These are phyloP conservation scores for Mycosphaerella arachidis DNA, from an alignment of 2,329 filamentous ascomycete species.

Conservation along the genomic window DNA sequence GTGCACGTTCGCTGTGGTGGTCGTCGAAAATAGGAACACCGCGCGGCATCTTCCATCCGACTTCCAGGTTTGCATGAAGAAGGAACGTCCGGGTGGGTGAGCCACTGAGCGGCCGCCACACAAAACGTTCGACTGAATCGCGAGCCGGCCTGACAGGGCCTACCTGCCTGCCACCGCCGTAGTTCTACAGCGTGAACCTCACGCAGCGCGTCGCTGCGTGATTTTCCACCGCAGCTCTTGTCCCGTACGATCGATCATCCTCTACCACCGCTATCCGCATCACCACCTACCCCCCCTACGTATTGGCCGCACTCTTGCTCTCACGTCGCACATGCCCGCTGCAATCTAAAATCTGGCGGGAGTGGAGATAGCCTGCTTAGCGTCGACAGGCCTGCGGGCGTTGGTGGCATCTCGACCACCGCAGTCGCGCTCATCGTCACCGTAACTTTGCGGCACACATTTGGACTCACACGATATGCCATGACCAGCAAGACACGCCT, in stretches of 20 bases:
- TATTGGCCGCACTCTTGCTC: not conserved
- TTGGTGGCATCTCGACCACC: not conserved
- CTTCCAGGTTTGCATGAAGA: not conserved
- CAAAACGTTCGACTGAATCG: not conserved
- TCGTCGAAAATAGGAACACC: not conserved
- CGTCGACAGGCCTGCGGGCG: not conserved
- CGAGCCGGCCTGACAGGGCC: not conserved
- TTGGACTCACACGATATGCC: not conserved
- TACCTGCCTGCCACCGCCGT: not conserved
- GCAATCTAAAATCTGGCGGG: not conserved
- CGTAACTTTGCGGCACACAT: not conserved
- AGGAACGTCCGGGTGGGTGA: not conserved
- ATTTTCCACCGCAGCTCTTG: not conserved
- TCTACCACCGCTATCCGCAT: not conserved
- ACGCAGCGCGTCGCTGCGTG: not conserved
- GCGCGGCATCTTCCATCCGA: not conserved
- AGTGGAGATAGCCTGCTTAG: slow-evolving; percentile 1
- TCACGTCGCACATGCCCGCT: slow-evolving; percentile 1
- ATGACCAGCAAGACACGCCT: not conserved
- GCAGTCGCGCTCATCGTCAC: not conserved
- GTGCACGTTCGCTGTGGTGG: not conserved
- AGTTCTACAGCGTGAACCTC: not conserved
- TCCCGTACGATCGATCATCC: not conserved
- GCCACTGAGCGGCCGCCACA: not conserved
- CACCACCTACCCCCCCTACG: not conserved